Base-by-base conservation (phyloP, 1,284 basidiomycete species). In the Schizopora paradoxa region DNA sequence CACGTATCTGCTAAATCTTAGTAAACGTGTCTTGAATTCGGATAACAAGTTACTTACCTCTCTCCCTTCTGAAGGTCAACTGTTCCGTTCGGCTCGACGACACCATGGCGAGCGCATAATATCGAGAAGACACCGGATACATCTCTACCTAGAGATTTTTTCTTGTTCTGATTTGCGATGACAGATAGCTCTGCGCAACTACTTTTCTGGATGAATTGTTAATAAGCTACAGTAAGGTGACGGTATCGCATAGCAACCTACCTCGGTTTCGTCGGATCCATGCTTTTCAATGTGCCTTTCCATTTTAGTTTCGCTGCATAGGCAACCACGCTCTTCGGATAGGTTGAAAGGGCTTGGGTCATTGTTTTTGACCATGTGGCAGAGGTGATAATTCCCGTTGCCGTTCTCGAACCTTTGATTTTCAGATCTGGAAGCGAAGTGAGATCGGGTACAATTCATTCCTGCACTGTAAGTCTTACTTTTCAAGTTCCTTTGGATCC, bases 321-420 rank as follows among this genome's bases (percentile, higher is more conserved):
- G 63, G 38, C 54, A 61, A 0, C 41, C 59, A 8, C 53, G 60
- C 11, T 22, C 33, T 7, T 58, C 56, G 18, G 18, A 35, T n/a
- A 65, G 44, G 6, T 59, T 48, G 1, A 58, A 31, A 45, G 63
- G 56, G 40, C 62, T 51, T 0, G 56, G 60, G 43, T 65, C 61
- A 29, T 63, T 53, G 1, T 48, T 47, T 38, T 62, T 64, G 6
- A 49, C 47, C 38, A 58, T 57, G 1, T 52, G 47, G 35, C 58
- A 59, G 0, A 58, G 49, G 7, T 52, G 49, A 52, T 54, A 59
- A 43, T 57, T 59, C 7, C 64, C 61, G 49, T 66, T 63, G n/a
- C 32, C 32, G 5, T 39, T 38, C 1, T 45, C 11, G n/a, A 45
- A 44, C n/a, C 45, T 32, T n/a, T 23, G 22, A 4, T 41, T 18